Percentiles rank a stretch among this genome's conserved stretches.
These are phyloP conservation scores for Escovopsis sp. DNA, from an alignment of 2,329 filamentous ascomycete genomes.

Conservation along the genomic window DNA sequence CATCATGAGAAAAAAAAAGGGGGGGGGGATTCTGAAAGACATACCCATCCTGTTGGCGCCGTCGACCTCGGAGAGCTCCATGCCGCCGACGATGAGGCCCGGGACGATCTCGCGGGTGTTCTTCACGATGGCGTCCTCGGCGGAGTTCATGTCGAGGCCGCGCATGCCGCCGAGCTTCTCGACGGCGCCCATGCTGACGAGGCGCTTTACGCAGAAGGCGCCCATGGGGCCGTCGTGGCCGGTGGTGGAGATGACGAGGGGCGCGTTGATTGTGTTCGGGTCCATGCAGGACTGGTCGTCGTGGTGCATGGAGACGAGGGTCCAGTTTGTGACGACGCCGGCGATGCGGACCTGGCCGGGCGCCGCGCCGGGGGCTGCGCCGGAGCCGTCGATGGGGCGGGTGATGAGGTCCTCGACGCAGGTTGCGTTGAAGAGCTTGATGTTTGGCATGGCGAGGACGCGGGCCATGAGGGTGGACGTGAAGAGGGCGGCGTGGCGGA, in stretches of 20 bases:
- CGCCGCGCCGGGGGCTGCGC: conserved; percentile 21
- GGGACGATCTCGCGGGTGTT: conserved; percentile 76
- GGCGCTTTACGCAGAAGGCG: conserved; percentile 79
- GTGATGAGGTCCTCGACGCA: conserved; percentile 88
- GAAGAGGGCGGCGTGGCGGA: conserved; percentile 88
- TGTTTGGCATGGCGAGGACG: conserved; percentile 73
- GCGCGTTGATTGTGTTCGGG: conserved; percentile 91
- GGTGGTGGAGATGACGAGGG: conserved; percentile 75
- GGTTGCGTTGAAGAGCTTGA: conserved; percentile 95
- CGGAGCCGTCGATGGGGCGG: conserved; percentile 29
- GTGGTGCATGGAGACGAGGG: conserved; percentile 73
- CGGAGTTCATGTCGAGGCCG: conserved; percentile 80
- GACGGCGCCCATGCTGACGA: conserved; percentile 75
- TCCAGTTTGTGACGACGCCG: conserved; percentile 94
- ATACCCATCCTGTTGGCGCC: conserved; percentile 79
- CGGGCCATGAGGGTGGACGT: conserved; percentile 75
- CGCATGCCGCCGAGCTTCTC: conserved; percentile 84
- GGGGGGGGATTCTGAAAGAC: conserved; percentile 1
- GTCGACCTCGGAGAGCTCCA: conserved; percentile 85
- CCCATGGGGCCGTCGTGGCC: conserved; percentile 86
- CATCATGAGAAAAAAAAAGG: no score
- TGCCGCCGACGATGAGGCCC: conserved; percentile 82
- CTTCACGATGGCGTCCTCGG: conserved; percentile 90
- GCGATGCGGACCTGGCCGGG: conserved; percentile 50
- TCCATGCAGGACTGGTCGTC: conserved; percentile 94